Percentiles rank a stretch among this genome's conserved stretches.
Evolutionary conservation across 352 stramenopile species (phyloP).

Genomic region (Phytophthora pisi): DNA sequence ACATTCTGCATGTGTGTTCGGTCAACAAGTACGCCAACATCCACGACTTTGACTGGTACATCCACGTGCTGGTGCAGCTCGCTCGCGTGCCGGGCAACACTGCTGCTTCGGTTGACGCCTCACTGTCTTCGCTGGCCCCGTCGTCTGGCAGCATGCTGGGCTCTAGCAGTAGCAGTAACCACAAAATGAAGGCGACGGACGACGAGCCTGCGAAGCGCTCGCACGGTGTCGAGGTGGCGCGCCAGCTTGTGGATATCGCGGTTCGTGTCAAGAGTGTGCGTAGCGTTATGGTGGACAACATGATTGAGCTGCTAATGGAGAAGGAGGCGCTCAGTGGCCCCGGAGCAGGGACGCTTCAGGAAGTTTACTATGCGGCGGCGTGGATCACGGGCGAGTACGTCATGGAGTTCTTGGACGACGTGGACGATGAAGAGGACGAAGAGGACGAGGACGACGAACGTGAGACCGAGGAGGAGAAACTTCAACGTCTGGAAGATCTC

Average conservation of each 20-base stretch:
- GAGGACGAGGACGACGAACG: slow-evolving; percentile 79
- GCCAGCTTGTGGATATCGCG: slow-evolving; percentile 97
- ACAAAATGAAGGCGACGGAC: slow-evolving; percentile 30
- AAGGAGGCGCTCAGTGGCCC: slow-evolving; percentile 76
- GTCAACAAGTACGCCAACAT: slow-evolving; percentile 98
- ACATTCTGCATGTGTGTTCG: slow-evolving; percentile 97
- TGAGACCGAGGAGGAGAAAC: slow-evolving; percentile 80
- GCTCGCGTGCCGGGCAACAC: slow-evolving; percentile 89
- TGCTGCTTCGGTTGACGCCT: slow-evolving; percentile 40
- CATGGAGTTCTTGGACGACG: slow-evolving; percentile 89
- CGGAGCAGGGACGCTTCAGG: slow-evolving; percentile 84
- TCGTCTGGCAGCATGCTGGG: slow-evolving; percentile 54
- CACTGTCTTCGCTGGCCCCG: slow-evolving; percentile 32
- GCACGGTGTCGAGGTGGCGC: slow-evolving; percentile 89
- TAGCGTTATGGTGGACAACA: slow-evolving; percentile 94
- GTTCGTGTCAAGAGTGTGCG: slow-evolving; percentile 97
- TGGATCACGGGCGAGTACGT: slow-evolving; percentile 99
- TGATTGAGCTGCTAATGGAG: slow-evolving; percentile 94
- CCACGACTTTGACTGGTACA: slow-evolving; percentile 98
- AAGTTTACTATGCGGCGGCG: slow-evolving; percentile 95
- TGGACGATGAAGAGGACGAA: slow-evolving; percentile 80
- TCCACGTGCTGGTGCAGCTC: slow-evolving; percentile 96
- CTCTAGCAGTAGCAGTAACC: slow-evolving; percentile 31
- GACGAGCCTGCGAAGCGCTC: slow-evolving; percentile 44
- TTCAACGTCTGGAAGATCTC: slow-evolving; percentile 86